A percentile compares a stretch with the other conserved stretches of the same genome.
Evolutionary conservation across 768 basidiomycete species (phyloP).

Genomic region (Agrocybe praecox): DNA sequence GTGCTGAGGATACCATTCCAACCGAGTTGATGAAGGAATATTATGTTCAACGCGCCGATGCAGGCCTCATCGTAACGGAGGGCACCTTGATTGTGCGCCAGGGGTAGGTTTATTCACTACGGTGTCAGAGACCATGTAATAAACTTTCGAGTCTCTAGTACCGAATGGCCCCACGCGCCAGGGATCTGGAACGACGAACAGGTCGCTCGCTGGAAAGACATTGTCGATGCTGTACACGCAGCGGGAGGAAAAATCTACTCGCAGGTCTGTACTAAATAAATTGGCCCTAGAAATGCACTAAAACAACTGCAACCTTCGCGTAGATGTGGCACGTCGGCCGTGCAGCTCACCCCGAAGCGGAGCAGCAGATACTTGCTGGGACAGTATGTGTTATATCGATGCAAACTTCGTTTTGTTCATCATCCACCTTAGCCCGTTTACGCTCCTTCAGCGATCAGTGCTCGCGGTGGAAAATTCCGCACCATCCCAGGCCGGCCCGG

Average conservation of each 20-base stretch:
- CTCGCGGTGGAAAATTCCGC: constrained; percentile 40
- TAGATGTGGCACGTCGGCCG: constrained; percentile 27
- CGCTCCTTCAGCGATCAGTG: constrained; percentile 42
- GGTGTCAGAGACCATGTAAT: not conserved
- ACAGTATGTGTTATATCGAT: constrained; percentile 18
- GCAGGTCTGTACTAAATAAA: constrained; percentile 24
- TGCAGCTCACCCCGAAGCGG: constrained; percentile 35
- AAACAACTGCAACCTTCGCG: not conserved
- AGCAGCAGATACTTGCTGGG: constrained; percentile 39
- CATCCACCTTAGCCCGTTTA: constrained; percentile 39
- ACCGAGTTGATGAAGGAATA: constrained; percentile 36
- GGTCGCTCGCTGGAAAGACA: constrained; percentile 35
- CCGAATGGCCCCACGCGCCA: constrained; percentile 38
- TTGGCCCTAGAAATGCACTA: not conserved
- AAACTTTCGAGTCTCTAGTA: constrained; percentile 13
- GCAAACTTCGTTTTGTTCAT: not conserved
- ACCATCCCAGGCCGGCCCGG: constrained; percentile 37
- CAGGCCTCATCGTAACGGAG: constrained; percentile 37
- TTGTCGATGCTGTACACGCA: constrained; percentile 40
- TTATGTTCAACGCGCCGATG: constrained; percentile 34
- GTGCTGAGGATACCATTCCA: constrained; percentile 37
- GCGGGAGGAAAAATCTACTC: constrained; percentile 37
- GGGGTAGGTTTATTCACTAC: constrained; percentile 21
- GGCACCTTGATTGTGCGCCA: constrained; percentile 32
- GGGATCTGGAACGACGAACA: constrained; percentile 42